Conservation (phyloP, 345 rosid species). For the Firmiana major region DNA sequence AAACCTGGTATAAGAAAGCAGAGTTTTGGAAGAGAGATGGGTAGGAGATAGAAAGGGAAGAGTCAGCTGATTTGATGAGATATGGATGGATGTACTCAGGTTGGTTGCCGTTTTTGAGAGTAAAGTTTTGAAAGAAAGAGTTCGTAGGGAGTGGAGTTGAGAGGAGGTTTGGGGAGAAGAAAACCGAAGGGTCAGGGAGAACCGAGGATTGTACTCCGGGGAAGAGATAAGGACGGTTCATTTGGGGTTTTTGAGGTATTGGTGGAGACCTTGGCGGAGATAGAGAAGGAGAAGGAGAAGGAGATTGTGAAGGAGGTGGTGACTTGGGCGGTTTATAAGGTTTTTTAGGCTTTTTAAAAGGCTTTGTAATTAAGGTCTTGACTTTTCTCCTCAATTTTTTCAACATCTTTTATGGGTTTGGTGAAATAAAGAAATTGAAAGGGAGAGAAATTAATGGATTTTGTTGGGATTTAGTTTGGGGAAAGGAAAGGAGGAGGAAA, state of each 20-base stretch:
- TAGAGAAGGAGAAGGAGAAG: not conserved
- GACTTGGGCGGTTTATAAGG: constrained; percentile 8
- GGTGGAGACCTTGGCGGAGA: constrained; percentile 19
- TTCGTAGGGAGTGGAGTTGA: constrained; percentile 83
- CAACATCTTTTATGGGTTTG: constrained; percentile 14
- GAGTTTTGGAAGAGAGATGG: constrained; percentile 63
- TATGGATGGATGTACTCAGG: constrained; percentile 93
- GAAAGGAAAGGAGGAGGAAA: not conserved
- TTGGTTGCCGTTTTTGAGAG: constrained; percentile 77
- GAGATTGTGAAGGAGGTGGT: not conserved
- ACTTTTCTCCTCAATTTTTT: constrained; percentile 28
- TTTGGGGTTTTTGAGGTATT: constrained; percentile 24
- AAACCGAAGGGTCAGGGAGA: constrained; percentile 77
- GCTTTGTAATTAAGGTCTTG: constrained; percentile 24
- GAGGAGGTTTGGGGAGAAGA: constrained; percentile 67
- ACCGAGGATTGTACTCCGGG: constrained; percentile 56
- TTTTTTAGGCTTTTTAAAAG: constrained; percentile 32
- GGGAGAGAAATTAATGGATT: not conserved
- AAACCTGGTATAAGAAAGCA: constrained; percentile 59
- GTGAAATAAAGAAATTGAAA: not conserved
- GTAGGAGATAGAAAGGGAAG: constrained; percentile 70
- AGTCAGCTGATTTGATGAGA: constrained; percentile 57
- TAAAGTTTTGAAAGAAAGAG: constrained; percentile 88
- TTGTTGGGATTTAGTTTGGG: not conserved
- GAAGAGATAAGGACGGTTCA: constrained; percentile 52